phyloP scores from a whole-genome alignment of 495 filamentous ascomycete species.

The Trypethelium eluteriae region DNA sequence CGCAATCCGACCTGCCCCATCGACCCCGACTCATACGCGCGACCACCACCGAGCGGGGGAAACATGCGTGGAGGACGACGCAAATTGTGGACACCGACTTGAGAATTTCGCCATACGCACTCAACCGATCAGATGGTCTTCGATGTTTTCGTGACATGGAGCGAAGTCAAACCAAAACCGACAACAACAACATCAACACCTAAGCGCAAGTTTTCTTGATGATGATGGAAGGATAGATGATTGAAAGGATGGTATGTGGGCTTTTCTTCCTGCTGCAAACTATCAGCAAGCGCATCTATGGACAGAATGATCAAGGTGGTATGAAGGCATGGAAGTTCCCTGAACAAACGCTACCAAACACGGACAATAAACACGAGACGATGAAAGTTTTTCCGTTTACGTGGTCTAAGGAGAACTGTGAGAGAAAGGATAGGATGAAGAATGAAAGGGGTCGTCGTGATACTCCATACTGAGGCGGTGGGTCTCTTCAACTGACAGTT shows the following conservation, averaged over 20 bases:
- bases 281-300: background rate
- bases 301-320: background rate
- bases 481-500: background rate
- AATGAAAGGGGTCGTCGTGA: background rate
- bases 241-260: background rate
- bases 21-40: slow-evolving; percentile 1
- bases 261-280: background rate
- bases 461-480: background rate
- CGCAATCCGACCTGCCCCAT: background rate
- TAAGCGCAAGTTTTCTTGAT: background rate
- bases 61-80: background rate
- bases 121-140: background rate
- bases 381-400: background rate
- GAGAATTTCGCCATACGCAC: background rate
- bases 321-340: background rate
- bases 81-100: background rate
- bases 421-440: background rate
- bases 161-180: too few species aligned
- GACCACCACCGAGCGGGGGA: background rate
- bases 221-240: background rate
- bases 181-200: background rate
- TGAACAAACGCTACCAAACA: background rate
- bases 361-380: background rate
- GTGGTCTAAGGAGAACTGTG: background rate
- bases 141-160: too few species aligned